Evolutionary conservation across 768 basidiomycete genomes (phyloP), one percentile per base, ranked within the genome.

Genomic region (Dendrothele bispora): DNA sequence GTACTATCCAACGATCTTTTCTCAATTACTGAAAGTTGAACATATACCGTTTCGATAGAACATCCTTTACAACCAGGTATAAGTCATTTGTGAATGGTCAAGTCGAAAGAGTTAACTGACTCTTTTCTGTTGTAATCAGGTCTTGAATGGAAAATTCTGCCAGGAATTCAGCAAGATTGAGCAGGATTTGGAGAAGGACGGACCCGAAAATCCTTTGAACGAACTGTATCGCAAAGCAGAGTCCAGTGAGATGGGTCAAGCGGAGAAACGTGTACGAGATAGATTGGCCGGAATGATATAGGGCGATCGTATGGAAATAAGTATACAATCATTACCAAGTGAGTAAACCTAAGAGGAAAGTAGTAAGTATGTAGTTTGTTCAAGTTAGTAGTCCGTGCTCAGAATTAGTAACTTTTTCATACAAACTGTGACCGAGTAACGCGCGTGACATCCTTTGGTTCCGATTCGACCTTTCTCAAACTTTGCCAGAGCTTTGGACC

Each of bases 61-160:
- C 43, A 82, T 83, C 45, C 57, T 84, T 24, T 61, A 84, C 55
- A 77, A 82, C 55, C 80, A 77, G 65, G 80, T 74, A 46, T 20
- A 66, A 44, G 5, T 25, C n/a, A n/a, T 46, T 30, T 40, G 18
- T 17, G 15, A 26, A 27, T 29, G 22, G n/a, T n/a, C n/a, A n/a
- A n/a, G n/a, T n/a, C n/a, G n/a, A n/a, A n/a, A n/a, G n/a, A n/a
- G n/a, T n/a, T n/a, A n/a, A n/a, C n/a, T n/a, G n/a, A n/a, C n/a
- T n/a, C n/a, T n/a, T 12, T 34, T 17, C 18, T 28, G 21, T 49
- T 36, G 7, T 14, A 37, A 7, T 14, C 43, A 82, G 79, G 70
- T 84, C 43, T 62, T 84, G 46, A 83, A 76, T 42, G 81, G 82
- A 22, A 79, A 79, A 52, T 84, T 84, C 61, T 74, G 74, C 49